Percentiles rank a stretch among this genome's conserved stretches.
phyloP scores from a whole-genome alignment of 1,284 basidiomycete genomes.

The Entoloma clypeatum region DNA sequence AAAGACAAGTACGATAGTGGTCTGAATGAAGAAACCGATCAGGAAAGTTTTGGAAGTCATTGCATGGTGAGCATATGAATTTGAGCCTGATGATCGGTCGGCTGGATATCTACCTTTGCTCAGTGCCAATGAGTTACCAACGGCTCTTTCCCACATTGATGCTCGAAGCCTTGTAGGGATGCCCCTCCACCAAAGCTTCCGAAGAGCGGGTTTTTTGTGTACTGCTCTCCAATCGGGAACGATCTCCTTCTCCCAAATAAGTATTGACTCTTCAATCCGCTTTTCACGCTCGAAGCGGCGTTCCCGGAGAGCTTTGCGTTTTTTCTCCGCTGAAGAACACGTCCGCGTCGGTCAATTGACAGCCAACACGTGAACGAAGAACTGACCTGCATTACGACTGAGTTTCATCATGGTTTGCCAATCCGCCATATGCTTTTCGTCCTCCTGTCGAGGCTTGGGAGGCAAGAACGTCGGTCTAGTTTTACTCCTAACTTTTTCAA shows the following conservation, averaged over 20 bases:
- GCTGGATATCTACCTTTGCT: slow-evolving; percentile 64
- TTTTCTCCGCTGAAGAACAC: slow-evolving; percentile 56
- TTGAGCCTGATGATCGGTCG: slow-evolving; percentile 11
- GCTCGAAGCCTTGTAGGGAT: slow-evolving; percentile 86
- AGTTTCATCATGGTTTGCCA: slow-evolving; percentile 93
- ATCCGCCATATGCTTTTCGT: slow-evolving; percentile 79
- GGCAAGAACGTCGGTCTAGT: slow-evolving; percentile 82
- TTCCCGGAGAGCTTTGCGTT: slow-evolving; percentile 58
- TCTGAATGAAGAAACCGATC: slow-evolving; percentile 43
- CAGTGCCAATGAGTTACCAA: slow-evolving; percentile 86
- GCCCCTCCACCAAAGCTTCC: slow-evolving; percentile 89
- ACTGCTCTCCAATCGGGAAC: slow-evolving; percentile 82
- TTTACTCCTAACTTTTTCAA: slow-evolving; percentile 75
- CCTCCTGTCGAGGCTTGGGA: slow-evolving; percentile 79
- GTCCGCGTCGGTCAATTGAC: slow-evolving; percentile 5
- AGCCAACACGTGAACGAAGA: slow-evolving; percentile 11
- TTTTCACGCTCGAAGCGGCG: slow-evolving; percentile 65
- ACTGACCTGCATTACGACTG: slow-evolving; percentile 67
- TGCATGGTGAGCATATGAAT: slow-evolving; percentile 12
- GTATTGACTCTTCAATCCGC: slow-evolving; percentile 64
- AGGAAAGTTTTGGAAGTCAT: slow-evolving; percentile 11
- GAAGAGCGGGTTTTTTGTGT: slow-evolving; percentile 57
- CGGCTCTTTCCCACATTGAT: slow-evolving; percentile 82
- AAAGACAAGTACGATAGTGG: slow-evolving; percentile 68
- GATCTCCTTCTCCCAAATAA: slow-evolving; percentile 77